These are phyloP conservation scores for Nannochloropsis oceanica DNA, from an alignment of 108 stramenopile genomes.

Conservation along the genomic window DNA sequence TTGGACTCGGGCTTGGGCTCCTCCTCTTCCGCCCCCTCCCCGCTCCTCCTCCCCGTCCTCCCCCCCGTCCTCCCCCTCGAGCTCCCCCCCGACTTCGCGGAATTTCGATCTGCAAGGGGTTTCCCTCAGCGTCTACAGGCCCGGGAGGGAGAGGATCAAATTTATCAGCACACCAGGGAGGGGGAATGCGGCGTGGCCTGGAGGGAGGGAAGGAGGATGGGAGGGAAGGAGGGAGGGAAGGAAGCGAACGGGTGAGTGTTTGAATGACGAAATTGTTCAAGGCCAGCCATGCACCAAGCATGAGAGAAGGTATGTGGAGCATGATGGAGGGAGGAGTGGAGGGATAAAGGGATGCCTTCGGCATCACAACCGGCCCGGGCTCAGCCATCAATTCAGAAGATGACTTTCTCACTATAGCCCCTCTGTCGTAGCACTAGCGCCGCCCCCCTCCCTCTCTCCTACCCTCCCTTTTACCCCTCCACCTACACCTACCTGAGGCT, in stretches of 20 bases:
- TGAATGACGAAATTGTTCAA: neutral
- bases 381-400: no score
- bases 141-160: neutral
- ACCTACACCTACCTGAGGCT: neutral
- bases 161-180: neutral
- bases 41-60: neutral
- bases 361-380: no score
- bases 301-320: no score
- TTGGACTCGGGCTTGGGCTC: neutral
- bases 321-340: no score
- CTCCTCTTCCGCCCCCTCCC: neutral
- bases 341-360: no score
- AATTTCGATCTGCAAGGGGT: neutral
- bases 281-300: no score
- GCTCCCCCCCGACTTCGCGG: neutral
- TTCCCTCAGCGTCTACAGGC: neutral
- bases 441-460: neutral
- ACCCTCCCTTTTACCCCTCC: neutral
- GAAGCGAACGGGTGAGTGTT: neutral
- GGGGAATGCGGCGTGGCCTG: neutral
- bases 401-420: no score
- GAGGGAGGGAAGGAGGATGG: neutral
- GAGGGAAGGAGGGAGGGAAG: neutral
- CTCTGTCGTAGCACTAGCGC: neutral
- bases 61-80: neutral